Evolutionary conservation across 441 rosid genomes (phyloP).

Genomic region (Gossypium davidsonii): DNA sequence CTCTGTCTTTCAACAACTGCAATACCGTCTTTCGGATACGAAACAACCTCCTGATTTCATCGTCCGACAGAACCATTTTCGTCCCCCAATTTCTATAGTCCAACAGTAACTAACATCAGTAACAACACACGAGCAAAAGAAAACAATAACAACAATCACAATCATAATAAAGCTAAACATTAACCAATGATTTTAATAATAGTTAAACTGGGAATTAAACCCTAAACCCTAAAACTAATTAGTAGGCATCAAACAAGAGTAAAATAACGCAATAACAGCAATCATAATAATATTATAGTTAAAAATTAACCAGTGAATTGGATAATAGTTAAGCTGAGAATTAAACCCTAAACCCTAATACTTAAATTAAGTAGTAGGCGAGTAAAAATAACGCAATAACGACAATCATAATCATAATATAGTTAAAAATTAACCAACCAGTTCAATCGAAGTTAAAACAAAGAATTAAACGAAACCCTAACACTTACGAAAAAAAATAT

Average conservation of each 20-base stretch:
- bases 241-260: too few relatives aligned
- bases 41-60: slow-evolving; percentile 50
- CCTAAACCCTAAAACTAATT: not conserved
- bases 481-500: not conserved
- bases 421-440: not conserved
- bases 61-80: slow-evolving; percentile 55
- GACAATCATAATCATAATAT: not conserved
- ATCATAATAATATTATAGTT: not conserved
- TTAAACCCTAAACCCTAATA: too few relatives aligned
- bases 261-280: not conserved
- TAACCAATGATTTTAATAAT: too few relatives aligned
- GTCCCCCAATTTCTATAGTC: not conserved
- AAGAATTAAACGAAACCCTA: not conserved
- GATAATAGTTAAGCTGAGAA: too few relatives aligned
- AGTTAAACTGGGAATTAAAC: not conserved
- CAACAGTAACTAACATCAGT: not conserved
- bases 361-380: too few relatives aligned
- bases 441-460: too few relatives aligned
- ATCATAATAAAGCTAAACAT: not conserved
- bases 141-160: too few relatives aligned
- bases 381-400: not conserved
- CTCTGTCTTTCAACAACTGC: slow-evolving; percentile 82
- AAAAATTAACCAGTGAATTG: not conserved
- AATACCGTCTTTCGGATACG: slow-evolving; percentile 61
- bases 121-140: not conserved